Evolutionary conservation across 495 filamentous ascomycete species (phyloP).

Genomic region (Daldinia bambusicola): DNA sequence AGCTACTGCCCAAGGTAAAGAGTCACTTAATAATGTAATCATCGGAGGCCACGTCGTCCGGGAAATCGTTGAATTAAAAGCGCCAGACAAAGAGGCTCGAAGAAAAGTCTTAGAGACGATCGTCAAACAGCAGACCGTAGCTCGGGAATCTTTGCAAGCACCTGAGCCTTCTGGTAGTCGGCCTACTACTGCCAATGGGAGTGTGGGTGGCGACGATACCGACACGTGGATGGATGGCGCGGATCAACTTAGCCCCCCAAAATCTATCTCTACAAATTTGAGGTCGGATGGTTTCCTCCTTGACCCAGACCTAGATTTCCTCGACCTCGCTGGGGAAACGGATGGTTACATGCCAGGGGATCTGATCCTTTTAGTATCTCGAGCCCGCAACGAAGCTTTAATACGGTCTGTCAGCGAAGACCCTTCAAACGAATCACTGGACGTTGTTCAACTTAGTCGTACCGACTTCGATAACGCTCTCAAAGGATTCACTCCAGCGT

Average conservation of each 20-base stretch:
- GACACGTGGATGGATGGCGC: constrained; percentile 78
- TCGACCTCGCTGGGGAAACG: constrained; percentile 90
- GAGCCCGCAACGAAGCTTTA: constrained; percentile 89
- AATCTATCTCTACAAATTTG: constrained; percentile 18
- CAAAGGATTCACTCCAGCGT: constrained; percentile 92
- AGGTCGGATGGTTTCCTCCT: constrained; percentile 72
- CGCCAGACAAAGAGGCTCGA: constrained; percentile 92
- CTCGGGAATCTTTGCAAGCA: constrained; percentile 52
- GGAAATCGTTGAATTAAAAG: constrained; percentile 84
- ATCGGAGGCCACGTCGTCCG: constrained; percentile 82
- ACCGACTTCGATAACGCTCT: constrained; percentile 85
- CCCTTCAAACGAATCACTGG: constrained; percentile 39
- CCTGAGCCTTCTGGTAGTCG: constrained; percentile 58
- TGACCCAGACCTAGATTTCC: constrained; percentile 82
- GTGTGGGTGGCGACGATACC: constrained; percentile 57
- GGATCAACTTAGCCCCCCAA: constrained; percentile 41
- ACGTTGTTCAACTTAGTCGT: constrained; percentile 67
- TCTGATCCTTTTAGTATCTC: constrained; percentile 82
- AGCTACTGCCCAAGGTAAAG: constrained; percentile 92
- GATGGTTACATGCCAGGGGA: constrained; percentile 99
- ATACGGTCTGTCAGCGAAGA: constrained; percentile 73
- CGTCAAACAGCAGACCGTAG: constrained; percentile 58
- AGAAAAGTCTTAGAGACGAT: constrained; percentile 81
- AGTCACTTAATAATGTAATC: constrained; percentile 81
- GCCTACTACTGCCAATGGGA: constrained; percentile 63